Evolutionary conservation across 257 asterid species (phyloP), one percentile per base, ranked within the genome.

Genomic region (Plantago ovata): DNA sequence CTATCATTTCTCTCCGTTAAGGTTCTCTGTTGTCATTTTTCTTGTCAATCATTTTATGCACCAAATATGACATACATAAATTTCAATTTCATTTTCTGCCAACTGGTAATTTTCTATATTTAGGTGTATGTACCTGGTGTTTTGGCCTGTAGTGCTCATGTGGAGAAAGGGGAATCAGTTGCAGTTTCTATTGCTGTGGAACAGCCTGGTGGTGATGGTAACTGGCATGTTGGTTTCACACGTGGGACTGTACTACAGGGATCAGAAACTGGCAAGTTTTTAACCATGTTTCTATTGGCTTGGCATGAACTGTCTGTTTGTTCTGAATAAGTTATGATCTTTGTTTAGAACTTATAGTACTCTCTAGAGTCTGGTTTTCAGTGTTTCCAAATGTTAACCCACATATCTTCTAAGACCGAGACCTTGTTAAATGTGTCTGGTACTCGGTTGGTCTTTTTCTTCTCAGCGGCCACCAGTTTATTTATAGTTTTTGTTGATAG

Each of bases 111-210:
- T 44, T 60, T 63, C 56, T 60, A 60, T 55, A 57, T 63, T 46
- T 67, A 81, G 98, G 97, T 88, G 60, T 92, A 80, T 79, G 95
- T 92, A 22, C 98, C 98, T 73, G 98, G 98, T 82, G 98, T 88
- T 67, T 74, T 92, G 75, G 98, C 97, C 61, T 92, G 98, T 84
- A 92, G 95, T 76, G 87, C 89, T 69, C 98, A 92, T 65, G 91
- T 92, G 50, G 97, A 88, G 83, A 77, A 83, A 77, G 97, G 93
- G 52, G 98, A 92, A 47, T 33, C 62, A 16, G 94, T 92, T 64
- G 95, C 98, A 60, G 95, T 92, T 70, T 88, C 97, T 32, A 95
- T 92, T 75, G 90, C 95, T 54, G 64, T 86, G 70, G 98, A 92
- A 77, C 98, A 82, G 72, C 90, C 82, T 24, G 69, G 71, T 65